Base-by-base conservation (phyloP, 1,139 yeast species). In the Yamadazyma sp. region DNA sequence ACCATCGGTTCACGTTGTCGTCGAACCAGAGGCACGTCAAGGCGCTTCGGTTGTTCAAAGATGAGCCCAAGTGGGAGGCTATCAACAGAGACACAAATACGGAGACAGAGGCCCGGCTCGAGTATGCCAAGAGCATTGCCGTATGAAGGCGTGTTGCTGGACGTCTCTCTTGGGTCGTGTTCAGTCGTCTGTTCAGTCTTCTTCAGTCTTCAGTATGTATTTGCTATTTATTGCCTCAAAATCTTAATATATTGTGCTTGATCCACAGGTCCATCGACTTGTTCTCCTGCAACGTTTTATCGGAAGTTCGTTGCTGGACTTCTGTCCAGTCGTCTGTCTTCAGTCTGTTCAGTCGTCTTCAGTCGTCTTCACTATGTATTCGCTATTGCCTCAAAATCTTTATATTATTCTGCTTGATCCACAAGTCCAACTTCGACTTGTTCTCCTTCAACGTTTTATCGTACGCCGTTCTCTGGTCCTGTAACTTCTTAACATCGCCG, bases 51-150 rank as follows among this genome's bases (percentile, higher is more conserved):
- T 68, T 92, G 51, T 92, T 92, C 69, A 82, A 88, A 62, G 96
- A 89, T 53, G 96, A 91, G 64, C 98, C 98, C 24, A 89, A 88
- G 59, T 92, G 98, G 98, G 80, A 86, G 41, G 96, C 98, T 8
- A 77, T 87, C 54, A 79, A 82, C 58, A 76, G 96, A 48, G 73
- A 63, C 25, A 57, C 59, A 30, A 55, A 60, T 26, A 48, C 52
- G 32, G 43, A 51, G 14, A 57, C 64, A 10, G 61, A 50, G 8
- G 72, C 72, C 20, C 59, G 75, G 39, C 38, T 48, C 7, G 59
- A 56, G 10, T 69, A 69, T 40, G 61, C 64, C 29, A 50, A 55
- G 18, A 45, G 61, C n/a, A 58, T 66, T 27, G 50, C 61, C 23
- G 67, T 56, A n/a, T 57, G 44, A n/a, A n/a, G n/a, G n/a, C n/a